Evolutionary conservation across 352 stramenopile genomes (phyloP), one percentile per base, ranked within the genome.

Genomic region (Pythium oligandrum): DNA sequence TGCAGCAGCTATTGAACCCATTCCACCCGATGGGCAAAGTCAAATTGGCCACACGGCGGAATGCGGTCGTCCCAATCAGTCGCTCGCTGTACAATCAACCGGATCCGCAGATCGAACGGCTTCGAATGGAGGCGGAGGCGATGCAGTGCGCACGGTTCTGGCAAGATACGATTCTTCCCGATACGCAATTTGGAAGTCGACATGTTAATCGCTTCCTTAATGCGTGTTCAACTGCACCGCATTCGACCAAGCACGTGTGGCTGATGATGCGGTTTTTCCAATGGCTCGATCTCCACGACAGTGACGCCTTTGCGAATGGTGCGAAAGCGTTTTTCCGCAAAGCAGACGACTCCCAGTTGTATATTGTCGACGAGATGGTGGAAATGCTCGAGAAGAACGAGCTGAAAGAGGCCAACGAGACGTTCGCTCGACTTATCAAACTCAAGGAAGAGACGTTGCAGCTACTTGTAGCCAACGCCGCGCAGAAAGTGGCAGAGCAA

Each of bases 401-500:
- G 40, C 44, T 71, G 32, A 74, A 77, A 51, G 50, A 71, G 10
- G 75, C 75, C 2, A 52, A 51, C 6, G 59, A 62, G 6, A 71
- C 71, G n/a, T 59, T 87, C 8, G 31, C 72, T 34, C 71, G 75
- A 37, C 53, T 88, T 9, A 44, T 84, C 32, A 70, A 71, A 6
- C 52, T 86, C 3, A 82, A 90, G 30, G 56, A 75, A n/a, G 73
- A 78, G n/a, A 86, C 77, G 10, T 50, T 88, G 33, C 71, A 86
- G 32, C 43, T 90, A 9, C 53, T 90, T 10, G 63, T 82, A 32
- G 75, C 69, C 36, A 87, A 86, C 36, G 64, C 70, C 2, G 56
- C 75, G 6, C 69, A 76, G 51, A 53, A 72, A 37, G 53, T 33
- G 1, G 65, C 70, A 7, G 62, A 68, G 11, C 56, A 68, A n/a